Evolutionary conservation across 176 grass and related monocot species (phyloP).

Genomic region (Ensete ventricosum): DNA sequence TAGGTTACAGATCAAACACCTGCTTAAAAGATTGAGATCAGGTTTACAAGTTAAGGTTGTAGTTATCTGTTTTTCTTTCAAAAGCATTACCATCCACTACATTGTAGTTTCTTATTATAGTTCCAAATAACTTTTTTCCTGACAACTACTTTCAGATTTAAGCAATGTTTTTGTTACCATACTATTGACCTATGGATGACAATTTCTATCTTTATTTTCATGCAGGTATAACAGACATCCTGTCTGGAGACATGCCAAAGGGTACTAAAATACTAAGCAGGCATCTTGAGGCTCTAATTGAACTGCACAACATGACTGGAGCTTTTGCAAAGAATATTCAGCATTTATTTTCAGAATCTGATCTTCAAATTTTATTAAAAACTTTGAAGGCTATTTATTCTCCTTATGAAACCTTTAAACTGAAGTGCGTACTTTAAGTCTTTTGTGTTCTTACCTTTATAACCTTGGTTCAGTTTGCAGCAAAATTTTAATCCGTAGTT

Average conservation of each 20-base stretch:
- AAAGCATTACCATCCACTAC: background rate
- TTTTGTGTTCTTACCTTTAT: background rate
- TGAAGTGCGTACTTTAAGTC: conserved; percentile 40
- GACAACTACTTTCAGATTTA: background rate
- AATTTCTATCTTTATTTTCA: background rate
- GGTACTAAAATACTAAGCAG: conserved; percentile 79
- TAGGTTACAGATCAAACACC: background rate
- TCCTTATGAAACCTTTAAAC: conserved; percentile 91
- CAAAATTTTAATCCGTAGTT: background rate
- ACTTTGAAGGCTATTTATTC: conserved; percentile 92
- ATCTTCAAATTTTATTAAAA: conserved; percentile 62
- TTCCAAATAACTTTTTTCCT: background rate
- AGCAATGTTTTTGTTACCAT: background rate
- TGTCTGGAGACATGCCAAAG: conserved; percentile 93
- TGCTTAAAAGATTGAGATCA: background rate
- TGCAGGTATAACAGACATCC: conserved; percentile 84
- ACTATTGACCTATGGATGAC: background rate
- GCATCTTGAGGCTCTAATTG: conserved; percentile 80
- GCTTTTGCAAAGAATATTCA: conserved; percentile 92
- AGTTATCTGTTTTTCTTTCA: background rate
- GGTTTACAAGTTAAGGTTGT: background rate
- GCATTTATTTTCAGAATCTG: conserved; percentile 87
- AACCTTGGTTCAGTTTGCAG: background rate
- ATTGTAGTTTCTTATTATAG: background rate
- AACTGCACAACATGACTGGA: conserved; percentile 91